A percentile compares a stretch with the other conserved stretches of the same genome.
Evolutionary conservation across 371 early-diverging fungal species (phyloP).

Genomic region (Mortierella polycephala): DNA sequence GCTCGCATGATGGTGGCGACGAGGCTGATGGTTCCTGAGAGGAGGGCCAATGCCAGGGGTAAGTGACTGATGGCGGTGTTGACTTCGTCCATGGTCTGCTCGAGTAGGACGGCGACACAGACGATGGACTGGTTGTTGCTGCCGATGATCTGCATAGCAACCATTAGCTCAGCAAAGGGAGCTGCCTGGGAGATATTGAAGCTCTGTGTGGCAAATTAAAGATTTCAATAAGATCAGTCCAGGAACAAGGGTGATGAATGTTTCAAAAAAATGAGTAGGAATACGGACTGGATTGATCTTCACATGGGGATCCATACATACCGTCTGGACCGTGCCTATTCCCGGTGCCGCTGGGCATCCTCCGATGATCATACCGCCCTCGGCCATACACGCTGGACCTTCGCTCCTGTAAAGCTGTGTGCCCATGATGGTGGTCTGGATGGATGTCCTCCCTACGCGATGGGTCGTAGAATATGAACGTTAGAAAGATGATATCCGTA

Average conservation of each 20-base stretch:
- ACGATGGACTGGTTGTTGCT: conserved; percentile 54
- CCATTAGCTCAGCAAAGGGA: conserved; percentile 46
- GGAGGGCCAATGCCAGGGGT: conserved; percentile 58
- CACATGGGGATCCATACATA: not conserved
- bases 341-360: conserved; percentile 40
- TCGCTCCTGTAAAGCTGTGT: conserved; percentile 47
- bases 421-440: conserved; percentile 47
- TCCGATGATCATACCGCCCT: conserved; percentile 45
- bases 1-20: conserved; percentile 58
- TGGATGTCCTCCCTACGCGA: conserved; percentile 37
- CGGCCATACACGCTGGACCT: conserved; percentile 35
- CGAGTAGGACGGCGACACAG: conserved; percentile 57
- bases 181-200: conserved; percentile 45
- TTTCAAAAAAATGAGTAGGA: too few relatives aligned
- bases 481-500: too few relatives aligned
- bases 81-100: conserved; percentile 37
- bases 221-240: too few relatives aligned
- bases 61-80: conserved; percentile 60
- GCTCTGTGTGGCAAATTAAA: conserved; percentile 12
- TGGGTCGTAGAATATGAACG: not conserved
- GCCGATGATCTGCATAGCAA: conserved; percentile 38
- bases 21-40: conserved; percentile 56
- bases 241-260: not conserved
- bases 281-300: not conserved
- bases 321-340: conserved; percentile 30